Evolutionary conservation across 305 asterid species (phyloP).

Genomic region (Fraxinus xanthoxyloides): DNA sequence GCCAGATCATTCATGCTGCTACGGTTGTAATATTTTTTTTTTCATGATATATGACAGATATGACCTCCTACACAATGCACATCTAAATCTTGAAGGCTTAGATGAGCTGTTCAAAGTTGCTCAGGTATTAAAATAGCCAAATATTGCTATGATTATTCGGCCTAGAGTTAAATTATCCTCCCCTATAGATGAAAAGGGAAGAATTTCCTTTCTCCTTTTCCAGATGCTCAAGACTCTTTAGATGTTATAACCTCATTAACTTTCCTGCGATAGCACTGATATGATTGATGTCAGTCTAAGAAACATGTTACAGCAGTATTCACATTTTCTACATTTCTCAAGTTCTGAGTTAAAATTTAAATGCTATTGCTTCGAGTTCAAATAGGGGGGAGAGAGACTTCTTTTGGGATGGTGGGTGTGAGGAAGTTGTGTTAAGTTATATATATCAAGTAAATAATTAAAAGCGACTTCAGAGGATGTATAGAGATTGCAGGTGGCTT

Average conservation of each 20-base stretch:
- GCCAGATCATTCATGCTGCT: constrained; percentile 7
- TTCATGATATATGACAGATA: constrained; percentile 49
- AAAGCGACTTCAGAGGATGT: background rate
- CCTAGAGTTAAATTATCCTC: background rate
- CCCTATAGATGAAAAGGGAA: background rate
- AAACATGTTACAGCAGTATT: background rate
- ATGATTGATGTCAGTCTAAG: background rate
- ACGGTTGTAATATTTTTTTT: constrained; percentile 9
- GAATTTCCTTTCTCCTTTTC: background rate
- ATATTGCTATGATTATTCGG: constrained; percentile 5
- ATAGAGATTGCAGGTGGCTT: background rate
- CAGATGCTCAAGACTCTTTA: constrained; percentile 1
- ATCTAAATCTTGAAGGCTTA: constrained; percentile 72
- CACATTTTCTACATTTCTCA: background rate
- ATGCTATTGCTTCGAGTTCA: background rate
- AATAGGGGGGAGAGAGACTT: background rate
- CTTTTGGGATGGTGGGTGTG: background rate
- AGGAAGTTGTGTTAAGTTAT: background rate
- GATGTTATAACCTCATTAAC: background rate
- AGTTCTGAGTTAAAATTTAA: background rate
- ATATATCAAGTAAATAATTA: background rate
- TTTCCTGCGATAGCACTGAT: background rate
- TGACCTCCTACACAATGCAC: constrained; percentile 96
- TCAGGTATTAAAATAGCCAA: constrained; percentile 55
- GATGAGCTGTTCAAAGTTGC: constrained; percentile 88